These are phyloP conservation scores for Protea cynaroides DNA, from an alignment of 164 flowering plant genomes.

Conservation along the genomic window DNA sequence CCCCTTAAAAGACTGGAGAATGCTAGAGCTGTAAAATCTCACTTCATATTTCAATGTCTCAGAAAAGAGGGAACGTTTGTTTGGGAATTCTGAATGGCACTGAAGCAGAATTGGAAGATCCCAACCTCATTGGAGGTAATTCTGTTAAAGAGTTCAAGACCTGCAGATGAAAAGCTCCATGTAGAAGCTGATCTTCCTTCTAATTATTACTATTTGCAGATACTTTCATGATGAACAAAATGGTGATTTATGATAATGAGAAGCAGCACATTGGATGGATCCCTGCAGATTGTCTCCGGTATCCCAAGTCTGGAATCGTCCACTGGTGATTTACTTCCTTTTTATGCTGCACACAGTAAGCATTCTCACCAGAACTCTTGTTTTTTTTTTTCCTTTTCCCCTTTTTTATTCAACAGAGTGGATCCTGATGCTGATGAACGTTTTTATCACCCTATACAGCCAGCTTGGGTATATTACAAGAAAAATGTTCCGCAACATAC, in stretches of 20 bases:
- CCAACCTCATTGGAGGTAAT: slow-evolving; percentile 77
- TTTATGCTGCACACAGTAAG: slow-evolving; percentile 12
- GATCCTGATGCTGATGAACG: slow-evolving; percentile 27
- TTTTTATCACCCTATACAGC: slow-evolving; percentile 24
- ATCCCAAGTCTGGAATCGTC: slow-evolving; percentile 58
- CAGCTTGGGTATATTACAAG: slow-evolving; percentile 21
- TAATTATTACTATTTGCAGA: slow-evolving; percentile 33
- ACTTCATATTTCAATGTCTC: slow-evolving; percentile 7
- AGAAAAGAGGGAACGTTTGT: slow-evolving; percentile 77
- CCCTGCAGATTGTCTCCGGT: slow-evolving; percentile 53
- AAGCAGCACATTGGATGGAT: slow-evolving; percentile 73
- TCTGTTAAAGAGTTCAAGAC: background rate
- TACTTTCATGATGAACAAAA: slow-evolving; percentile 49
- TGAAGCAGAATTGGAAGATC: slow-evolving; percentile 44
- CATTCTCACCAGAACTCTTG: slow-evolving; percentile 30
- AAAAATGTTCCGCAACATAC: slow-evolving; percentile 10
- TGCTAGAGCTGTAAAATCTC: background rate
- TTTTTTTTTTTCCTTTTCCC: slow-evolving; percentile 22
- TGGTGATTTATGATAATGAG: slow-evolving; percentile 81
- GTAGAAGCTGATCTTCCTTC: background rate
- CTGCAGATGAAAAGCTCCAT: too few species aligned
- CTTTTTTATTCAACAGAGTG: slow-evolving; percentile 31
- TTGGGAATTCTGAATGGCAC: slow-evolving; percentile 75
- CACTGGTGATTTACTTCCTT: slow-evolving; percentile 24
- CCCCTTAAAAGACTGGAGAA: background rate